A percentile compares a stretch with the other conserved stretches of the same genome.
These are phyloP conservation scores for Fusarium multiceps DNA, from an alignment of 2,329 filamentous ascomycete species.

Conservation along the genomic window DNA sequence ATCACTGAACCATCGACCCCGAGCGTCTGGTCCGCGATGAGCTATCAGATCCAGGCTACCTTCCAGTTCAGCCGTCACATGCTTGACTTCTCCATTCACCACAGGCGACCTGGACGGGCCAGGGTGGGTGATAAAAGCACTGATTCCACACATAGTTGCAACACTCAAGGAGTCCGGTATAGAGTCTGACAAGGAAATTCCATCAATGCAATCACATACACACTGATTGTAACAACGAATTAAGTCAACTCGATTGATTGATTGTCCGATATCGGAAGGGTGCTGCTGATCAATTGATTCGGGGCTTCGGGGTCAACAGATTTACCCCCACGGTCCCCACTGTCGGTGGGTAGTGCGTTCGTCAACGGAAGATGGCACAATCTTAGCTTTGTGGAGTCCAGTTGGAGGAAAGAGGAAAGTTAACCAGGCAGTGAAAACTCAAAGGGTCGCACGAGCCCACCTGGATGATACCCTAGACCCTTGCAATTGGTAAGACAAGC, in stretches of 20 bases:
- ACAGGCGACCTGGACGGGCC: neutral
- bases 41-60: slow-evolving; percentile 4
- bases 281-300: neutral
- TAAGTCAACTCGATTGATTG: neutral
- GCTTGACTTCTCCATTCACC: neutral
- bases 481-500: neutral
- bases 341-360: neutral
- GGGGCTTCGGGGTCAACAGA: neutral
- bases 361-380: no score
- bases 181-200: neutral
- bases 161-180: neutral
- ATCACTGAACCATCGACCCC: slow-evolving; percentile 3
- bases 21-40: slow-evolving; percentile 6
- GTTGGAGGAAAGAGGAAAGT: neutral
- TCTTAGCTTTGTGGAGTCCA: no score
- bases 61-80: neutral
- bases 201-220: neutral
- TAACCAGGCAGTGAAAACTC: neutral
- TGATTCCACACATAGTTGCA: slow-evolving; percentile 11
- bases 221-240: neutral
- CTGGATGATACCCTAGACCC: neutral
- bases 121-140: slow-evolving; percentile 5
- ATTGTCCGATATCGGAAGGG: neutral
- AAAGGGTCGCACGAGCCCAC: neutral
- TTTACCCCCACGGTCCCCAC: neutral